phyloP scores from a whole-genome alignment of 2,329 filamentous ascomycete species.

The Neopestalotiopsis clavispora region DNA sequence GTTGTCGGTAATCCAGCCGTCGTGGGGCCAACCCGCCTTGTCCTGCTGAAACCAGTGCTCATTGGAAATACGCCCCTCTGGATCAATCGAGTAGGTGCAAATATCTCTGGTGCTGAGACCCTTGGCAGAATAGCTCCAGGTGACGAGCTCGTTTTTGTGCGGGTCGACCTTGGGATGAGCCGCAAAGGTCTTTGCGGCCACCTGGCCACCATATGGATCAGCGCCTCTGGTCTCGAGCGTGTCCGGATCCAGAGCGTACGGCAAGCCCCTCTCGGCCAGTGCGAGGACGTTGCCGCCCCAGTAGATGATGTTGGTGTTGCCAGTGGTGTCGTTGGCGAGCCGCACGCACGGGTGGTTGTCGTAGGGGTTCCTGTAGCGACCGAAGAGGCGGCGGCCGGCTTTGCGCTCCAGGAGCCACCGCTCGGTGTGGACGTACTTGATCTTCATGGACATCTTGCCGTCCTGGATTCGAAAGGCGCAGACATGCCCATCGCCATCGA shows the following conservation, averaged over 20 bases:
- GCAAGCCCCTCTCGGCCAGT: slow-evolving; percentile 58
- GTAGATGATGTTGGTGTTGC: slow-evolving; percentile 65
- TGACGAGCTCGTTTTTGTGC: slow-evolving; percentile 41
- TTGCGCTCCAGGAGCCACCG: slow-evolving; percentile 36
- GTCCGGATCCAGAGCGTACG: slow-evolving; percentile 54
- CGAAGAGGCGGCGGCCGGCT: slow-evolving; percentile 47
- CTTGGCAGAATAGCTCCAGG: background rate
- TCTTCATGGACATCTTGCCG: slow-evolving; percentile 47
- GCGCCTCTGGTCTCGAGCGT: slow-evolving; percentile 54
- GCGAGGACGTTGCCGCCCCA: slow-evolving; percentile 61
- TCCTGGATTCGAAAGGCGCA: slow-evolving; percentile 44
- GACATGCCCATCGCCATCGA: slow-evolving; percentile 42
- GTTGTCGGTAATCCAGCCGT: background rate
- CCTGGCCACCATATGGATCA: slow-evolving; percentile 58
- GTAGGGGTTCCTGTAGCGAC: slow-evolving; percentile 61
- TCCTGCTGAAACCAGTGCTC: background rate
- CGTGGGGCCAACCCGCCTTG: background rate
- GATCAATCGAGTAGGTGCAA: background rate
- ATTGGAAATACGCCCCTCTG: background rate
- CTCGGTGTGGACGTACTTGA: slow-evolving; percentile 48
- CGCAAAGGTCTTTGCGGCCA: slow-evolving; percentile 51
- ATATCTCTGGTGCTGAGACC: background rate
- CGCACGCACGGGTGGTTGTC: slow-evolving; percentile 60
- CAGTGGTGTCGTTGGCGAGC: slow-evolving; percentile 59
- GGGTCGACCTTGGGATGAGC: slow-evolving; percentile 60